phyloP scores from a whole-genome alignment of 345 rosid genomes.

The Hevea brasiliensis region DNA sequence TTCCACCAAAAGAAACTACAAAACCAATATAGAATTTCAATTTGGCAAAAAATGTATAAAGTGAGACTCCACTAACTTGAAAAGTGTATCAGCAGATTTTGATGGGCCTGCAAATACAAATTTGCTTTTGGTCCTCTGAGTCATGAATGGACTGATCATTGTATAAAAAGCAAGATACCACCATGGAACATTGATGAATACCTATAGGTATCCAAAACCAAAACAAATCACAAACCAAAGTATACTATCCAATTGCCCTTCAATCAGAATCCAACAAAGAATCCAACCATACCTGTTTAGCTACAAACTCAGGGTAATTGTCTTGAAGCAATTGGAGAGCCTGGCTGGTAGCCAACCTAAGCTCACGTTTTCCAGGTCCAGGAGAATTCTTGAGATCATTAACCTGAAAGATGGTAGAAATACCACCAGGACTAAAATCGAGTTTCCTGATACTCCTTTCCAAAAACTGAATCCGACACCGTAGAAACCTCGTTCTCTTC shows the following conservation, averaged over 20 bases:
- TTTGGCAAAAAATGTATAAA: neutral
- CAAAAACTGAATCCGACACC: conserved; percentile 90
- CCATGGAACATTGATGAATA: conserved; percentile 96
- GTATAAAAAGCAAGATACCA: conserved; percentile 86
- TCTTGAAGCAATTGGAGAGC: conserved; percentile 86
- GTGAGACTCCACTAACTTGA: conserved; percentile 53
- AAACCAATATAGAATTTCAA: neutral
- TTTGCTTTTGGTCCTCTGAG: conserved; percentile 94
- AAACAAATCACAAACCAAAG: neutral
- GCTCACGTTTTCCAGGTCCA: conserved; percentile 77
- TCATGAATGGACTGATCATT: conserved; percentile 77
- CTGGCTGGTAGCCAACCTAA: conserved; percentile 73
- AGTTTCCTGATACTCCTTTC: conserved; percentile 86
- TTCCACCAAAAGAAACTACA: neutral
- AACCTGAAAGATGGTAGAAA: conserved; percentile 75
- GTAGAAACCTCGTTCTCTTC: conserved; percentile 62
- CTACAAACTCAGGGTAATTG: conserved; percentile 92
- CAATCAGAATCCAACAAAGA: conserved; percentile 2
- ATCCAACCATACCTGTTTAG: conserved; percentile 59
- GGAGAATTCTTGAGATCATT: conserved; percentile 89
- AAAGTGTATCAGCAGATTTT: conserved; percentile 71
- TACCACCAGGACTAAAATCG: conserved; percentile 76
- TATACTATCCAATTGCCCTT: neutral
- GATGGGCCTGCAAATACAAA: conserved; percentile 83
- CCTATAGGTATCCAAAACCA: conserved; percentile 32